phyloP scores from a whole-genome alignment of 2,329 filamentous ascomycete species.

The Paramyrothecium roridum region DNA sequence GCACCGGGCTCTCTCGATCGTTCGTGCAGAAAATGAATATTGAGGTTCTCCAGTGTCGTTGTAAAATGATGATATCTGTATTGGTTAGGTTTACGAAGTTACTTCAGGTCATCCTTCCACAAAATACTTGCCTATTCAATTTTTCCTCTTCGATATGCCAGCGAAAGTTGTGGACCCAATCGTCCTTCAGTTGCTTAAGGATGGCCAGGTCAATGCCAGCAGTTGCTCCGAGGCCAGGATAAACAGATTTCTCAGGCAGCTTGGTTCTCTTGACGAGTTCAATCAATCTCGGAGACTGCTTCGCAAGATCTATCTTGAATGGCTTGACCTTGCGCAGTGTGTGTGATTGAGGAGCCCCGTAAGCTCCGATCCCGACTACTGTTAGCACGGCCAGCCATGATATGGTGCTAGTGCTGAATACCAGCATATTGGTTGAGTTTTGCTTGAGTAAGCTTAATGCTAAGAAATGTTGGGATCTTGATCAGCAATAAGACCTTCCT shows the following conservation, averaged over 20 bases:
- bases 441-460: too few relatives aligned
- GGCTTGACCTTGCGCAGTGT: not conserved
- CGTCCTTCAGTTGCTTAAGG: slow-evolving; percentile 5
- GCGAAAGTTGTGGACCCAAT: slow-evolving; percentile 12
- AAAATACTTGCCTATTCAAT: slow-evolving; percentile 12
- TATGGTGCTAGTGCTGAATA: too few relatives aligned
- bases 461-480: too few relatives aligned
- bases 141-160: slow-evolving; percentile 13
- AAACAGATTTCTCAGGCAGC: slow-evolving; percentile 4
- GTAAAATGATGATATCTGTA: not conserved
- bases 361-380: not conserved
- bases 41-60: slow-evolving; percentile 2
- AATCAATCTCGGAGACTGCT: slow-evolving; percentile 6
- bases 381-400: not conserved
- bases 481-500: too few relatives aligned
- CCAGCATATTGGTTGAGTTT: too few relatives aligned
- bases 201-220: slow-evolving; percentile 9
- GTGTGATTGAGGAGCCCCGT: not conserved
- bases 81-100: too few relatives aligned
- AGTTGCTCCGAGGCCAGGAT: slow-evolving; percentile 2
- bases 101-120: too few relatives aligned
- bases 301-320: slow-evolving; percentile 7
- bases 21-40: slow-evolving; percentile 20
- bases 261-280: slow-evolving; percentile 9
- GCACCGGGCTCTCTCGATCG: slow-evolving; percentile 14